Conservation (phyloP, 2,329 filamentous ascomycete species). For the Phoma sp. region DNA sequence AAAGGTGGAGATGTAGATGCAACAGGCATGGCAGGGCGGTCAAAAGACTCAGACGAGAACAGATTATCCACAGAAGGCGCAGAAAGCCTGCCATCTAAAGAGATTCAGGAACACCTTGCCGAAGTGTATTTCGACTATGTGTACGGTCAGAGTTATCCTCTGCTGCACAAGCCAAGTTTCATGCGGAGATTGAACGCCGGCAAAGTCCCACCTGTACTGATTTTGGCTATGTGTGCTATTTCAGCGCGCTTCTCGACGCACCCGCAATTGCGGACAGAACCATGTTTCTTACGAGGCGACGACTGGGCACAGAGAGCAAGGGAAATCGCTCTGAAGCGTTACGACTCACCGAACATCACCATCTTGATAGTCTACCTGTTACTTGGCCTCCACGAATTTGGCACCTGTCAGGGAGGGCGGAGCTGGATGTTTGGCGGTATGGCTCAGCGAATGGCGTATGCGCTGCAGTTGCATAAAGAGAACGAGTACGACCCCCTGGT, state of each 20-base stretch:
- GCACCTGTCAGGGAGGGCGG: constrained; percentile 92
- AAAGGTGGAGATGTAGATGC: constrained; percentile 58
- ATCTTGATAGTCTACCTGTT: constrained; percentile 90
- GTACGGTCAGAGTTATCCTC: constrained; percentile 92
- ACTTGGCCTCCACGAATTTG: constrained; percentile 91
- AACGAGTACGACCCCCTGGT: constrained; percentile 78
- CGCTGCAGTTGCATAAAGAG: constrained; percentile 90
- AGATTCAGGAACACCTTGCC: constrained; percentile 90
- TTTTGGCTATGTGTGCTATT: constrained; percentile 92
- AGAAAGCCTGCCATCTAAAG: constrained; percentile 80
- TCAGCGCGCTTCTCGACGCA: constrained; percentile 95
- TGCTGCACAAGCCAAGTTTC: constrained; percentile 96
- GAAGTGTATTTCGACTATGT: constrained; percentile 96
- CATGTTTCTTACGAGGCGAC: constrained; percentile 86
- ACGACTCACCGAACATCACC: constrained; percentile 95
- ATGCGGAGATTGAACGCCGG: constrained; percentile 85
- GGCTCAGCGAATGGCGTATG: constrained; percentile 96
- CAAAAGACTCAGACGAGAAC: constrained; percentile 70
- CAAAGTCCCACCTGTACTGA: constrained; percentile 83
- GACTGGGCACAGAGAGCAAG: constrained; percentile 88
- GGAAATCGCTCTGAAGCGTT: constrained; percentile 83
- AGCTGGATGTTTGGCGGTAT: constrained; percentile 97
- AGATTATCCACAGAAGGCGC: constrained; percentile 80
- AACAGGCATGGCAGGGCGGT: constrained; percentile 54
- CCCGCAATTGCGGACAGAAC: constrained; percentile 75